Conservation (phyloP, 2,329 filamentous ascomycete species). For the Epichloe typhina region DNA sequence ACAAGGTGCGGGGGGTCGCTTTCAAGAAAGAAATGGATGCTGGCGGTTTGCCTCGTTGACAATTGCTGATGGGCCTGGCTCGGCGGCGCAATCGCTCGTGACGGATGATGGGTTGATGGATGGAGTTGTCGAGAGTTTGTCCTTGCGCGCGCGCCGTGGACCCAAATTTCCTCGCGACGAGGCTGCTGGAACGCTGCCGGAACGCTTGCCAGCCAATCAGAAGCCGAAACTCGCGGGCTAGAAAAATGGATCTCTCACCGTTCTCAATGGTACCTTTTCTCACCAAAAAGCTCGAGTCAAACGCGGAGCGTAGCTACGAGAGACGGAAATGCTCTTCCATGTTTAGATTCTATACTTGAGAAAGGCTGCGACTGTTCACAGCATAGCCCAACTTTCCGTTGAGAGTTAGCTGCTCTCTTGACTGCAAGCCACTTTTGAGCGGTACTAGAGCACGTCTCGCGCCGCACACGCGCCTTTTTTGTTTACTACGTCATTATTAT, state of each 20-base stretch:
- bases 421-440: not conserved
- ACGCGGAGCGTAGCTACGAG: not conserved
- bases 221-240: not conserved
- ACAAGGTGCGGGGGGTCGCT: not conserved
- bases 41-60: not conserved
- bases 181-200: slow-evolving; percentile 14
- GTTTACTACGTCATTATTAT: not conserved
- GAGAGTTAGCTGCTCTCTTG: not conserved
- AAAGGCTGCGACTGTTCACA: not conserved
- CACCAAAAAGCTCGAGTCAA: not conserved
- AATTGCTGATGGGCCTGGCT: slow-evolving; percentile 2
- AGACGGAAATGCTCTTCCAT: not conserved
- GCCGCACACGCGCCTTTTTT: too few species aligned
- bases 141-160: slow-evolving; percentile 12
- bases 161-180: slow-evolving; percentile 27
- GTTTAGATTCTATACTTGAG: not conserved
- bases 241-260: not conserved
- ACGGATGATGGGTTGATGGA: slow-evolving; percentile 4
- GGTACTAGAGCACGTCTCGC: not conserved
- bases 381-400: not conserved
- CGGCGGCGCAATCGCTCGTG: slow-evolving; percentile 7
- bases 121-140: slow-evolving; percentile 1
- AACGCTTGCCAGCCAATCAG: slow-evolving; percentile 15
- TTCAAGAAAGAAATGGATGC: not conserved
- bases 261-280: not conserved